Percentiles rank a stretch among this genome's conserved stretches.
Evolutionary conservation across 148 eudicot species (phyloP).

Genomic region (Heliamphora exappendiculata): DNA sequence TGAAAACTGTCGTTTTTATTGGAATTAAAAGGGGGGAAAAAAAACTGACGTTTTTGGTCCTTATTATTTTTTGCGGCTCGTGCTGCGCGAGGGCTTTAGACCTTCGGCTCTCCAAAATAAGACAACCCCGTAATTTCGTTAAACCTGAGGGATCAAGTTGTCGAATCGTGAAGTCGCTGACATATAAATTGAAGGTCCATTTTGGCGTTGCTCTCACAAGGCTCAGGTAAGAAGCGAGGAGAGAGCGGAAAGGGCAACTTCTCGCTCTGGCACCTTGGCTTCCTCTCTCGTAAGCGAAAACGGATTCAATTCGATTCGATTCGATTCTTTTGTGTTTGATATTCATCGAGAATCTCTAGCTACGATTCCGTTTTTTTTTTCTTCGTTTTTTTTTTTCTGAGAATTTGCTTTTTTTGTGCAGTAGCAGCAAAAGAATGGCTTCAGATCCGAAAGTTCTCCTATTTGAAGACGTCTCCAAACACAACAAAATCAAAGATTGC

Average conservation of each 20-base stretch:
- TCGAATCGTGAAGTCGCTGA: not conserved
- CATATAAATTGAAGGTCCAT: not conserved
- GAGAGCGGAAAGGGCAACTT: not conserved
- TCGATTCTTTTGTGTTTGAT: no score
- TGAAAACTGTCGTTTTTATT: no score
- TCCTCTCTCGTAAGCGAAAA: no score
- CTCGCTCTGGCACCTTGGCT: no score
- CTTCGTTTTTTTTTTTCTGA: not conserved
- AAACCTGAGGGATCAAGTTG: not conserved
- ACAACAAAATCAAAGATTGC: conserved; percentile 42
- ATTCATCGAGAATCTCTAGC: no score
- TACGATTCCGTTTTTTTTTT: no score
- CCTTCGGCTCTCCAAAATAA: no score
- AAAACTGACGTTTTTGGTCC: no score
- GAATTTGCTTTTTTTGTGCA: conserved; percentile 12
- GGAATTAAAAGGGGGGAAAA: no score
- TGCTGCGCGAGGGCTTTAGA: no score
- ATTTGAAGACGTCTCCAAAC: conserved; percentile 46
- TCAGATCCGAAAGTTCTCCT: conserved; percentile 33
- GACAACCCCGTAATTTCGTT: not conserved
- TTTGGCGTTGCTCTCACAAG: not conserved
- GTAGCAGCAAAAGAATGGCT: conserved; percentile 26
- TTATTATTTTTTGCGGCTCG: no score
- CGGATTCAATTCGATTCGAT: no score
- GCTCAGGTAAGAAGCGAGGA: not conserved